Base-by-base conservation (phyloP, 257 asterid species). In the Solanum megistacrolobum region DNA sequence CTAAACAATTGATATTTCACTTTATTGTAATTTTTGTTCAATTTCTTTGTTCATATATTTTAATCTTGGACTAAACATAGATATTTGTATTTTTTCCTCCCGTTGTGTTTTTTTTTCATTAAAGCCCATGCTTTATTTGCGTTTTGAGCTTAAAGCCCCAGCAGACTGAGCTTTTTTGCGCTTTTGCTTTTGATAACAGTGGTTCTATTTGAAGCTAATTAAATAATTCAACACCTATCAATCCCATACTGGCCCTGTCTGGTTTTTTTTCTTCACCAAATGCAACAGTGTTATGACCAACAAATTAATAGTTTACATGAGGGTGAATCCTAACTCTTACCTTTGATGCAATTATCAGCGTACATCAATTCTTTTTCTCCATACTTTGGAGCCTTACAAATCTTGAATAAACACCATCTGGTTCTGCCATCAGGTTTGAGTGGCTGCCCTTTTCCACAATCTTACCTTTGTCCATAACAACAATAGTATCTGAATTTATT, bases 401-500 rank as follows among this genome's bases (percentile, higher is more conserved):
- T 85, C 91, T 95, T 5, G 96, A 88, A 87, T 94, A 94, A 85
- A 94, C 87, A 89, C 98, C 98, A 21, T 92, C 95, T 72, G 90
- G 85, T 75, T 91, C 90, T 90, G 94, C 89, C 88, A 89, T 66
- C 35, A 94, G 93, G 83, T 89, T 91, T 88, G 95, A 89, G 84
- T 95, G 96, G 62, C 90, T 79, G 31, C 98, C 96, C 90, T 90
- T 92, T 83, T 94, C 97, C 72, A 94, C 95, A 48, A 94, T 96
- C 87, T 87, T 93, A 68, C 98, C 98, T 83, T 93, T 91, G 87
- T 95, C 94, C 94, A 93, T 92, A 58, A 95, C 98, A 89, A 92
- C 90, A 89, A 94, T 96, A 90, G 88, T 76, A 89, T 92, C 98
- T 41, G 96, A 94, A 82, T 90, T 93, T 21, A 92, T 91, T 62